Evolutionary conservation across 371 early-diverging fungal species (phyloP), one percentile per base, ranked within the genome.

Genomic region (Lichtheimia ramosa): DNA sequence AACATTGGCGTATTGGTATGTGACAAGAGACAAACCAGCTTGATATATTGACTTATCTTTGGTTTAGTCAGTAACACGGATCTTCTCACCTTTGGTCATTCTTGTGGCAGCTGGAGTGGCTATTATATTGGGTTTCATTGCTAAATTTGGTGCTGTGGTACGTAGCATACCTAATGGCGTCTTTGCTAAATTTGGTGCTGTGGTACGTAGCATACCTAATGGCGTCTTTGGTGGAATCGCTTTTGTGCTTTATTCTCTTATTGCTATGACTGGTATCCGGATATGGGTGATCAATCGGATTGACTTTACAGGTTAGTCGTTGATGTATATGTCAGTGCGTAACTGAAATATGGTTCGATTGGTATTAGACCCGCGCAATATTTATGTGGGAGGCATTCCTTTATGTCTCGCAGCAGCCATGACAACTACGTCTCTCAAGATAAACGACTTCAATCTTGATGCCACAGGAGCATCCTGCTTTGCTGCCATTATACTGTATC

Each of bases 211-310:
- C 1, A 84, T 86, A 39, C 86, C 86, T 21, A 50, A 70, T 21
- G 83, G 83, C 43, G 83, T 84, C 20, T 78, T 82, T 70, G 86
- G 86, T 49, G 86, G 85, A 13, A 59, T 83, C 14, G 72, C 77
- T 1, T 70, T 86, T 34, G 69, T 86, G 28, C 61, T 86, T 15
- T 86, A 82, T 60, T 79, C 83, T 5, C 54, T 83, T 16, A 83
- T 86, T 56, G 75, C 83, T 5, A 71, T 83, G 3, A 76, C 83
- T n/a, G 86, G 86, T 14, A 81, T 83, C 41, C 69, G 86, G 56
- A 83, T 84, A 28, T 84, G 84, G 84, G 82, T 82, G 14, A 75
- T 81, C 39, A 75, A 79, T 46, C 49, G 69, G 39, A 78, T 85
- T 5, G 82, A 85, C 49, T 85, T 85, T 34, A 70, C 69, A 28